Base-by-base conservation (phyloP, 371 early-diverging fungal species). In the Chytridium lagenaria region DNA sequence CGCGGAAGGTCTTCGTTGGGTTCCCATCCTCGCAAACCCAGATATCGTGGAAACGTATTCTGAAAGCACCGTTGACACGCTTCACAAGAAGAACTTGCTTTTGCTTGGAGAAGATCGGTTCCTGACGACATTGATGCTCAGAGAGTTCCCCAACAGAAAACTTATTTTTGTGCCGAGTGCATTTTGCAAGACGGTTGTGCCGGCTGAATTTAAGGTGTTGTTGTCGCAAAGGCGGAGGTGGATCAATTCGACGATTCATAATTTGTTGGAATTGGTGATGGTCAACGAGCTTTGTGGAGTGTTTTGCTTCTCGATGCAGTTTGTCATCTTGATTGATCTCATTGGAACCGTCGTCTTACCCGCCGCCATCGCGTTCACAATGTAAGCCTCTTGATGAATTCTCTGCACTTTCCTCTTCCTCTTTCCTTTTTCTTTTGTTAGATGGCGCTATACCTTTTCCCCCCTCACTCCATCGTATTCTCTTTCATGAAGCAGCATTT, bases 61-160 rank as follows among this genome's bases (percentile, higher is more conserved):
- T 10, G 95, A 94, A 71, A 94, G 93, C 77, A 91, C 92, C 70
- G 95, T 97, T 3, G 93, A 96, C 72, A 98, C 99, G 0, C 82
- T 99, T 65, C 97, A 98, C 87, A 94, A 97, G 84, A 99, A 99
- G 87, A 99, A 99, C 78, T 83, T 99, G 67, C 81, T 99, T 30
- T 91, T 95, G 66, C 84, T 99, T n/a, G 99, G 99, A 55, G 99
- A 99, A 84, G 99, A 97, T 79, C 90, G 97, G 1, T 99, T 95
- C 80, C 82, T 99, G 71, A 96, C 99, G 0, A 99, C 99, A 0
- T 86, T 99, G 59, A 95, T 99, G 88, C 90, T 99, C 71, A 92
- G 95, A 70, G 93, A 87, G 33, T 99, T 98, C 84, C 96, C 98
- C 36, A 92, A 88, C 72, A 90, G 90, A 81, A 94, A 95, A 80